phyloP scores from a whole-genome alignment of 192 early-diverging fungal species.

The Coemansia sp. region DNA sequence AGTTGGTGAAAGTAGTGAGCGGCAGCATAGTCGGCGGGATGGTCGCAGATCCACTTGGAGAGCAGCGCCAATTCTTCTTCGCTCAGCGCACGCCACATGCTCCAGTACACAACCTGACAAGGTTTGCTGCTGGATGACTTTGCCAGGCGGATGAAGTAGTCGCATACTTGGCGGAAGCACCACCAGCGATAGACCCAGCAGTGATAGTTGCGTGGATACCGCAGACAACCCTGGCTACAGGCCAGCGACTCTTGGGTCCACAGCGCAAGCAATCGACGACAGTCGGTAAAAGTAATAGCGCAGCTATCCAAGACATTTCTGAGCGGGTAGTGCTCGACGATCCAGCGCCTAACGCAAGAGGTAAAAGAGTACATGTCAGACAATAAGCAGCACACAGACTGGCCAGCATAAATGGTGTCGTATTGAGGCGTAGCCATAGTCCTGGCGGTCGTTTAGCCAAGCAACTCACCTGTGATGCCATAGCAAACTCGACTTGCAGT shows the following conservation, averaged over 20 bases:
- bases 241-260: slow-evolving; percentile 21
- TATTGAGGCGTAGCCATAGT: background rate
- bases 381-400: background rate
- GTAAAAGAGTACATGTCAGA: background rate
- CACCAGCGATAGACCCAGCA: slow-evolving; percentile 57
- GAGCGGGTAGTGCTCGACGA: slow-evolving; percentile 4
- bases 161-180: slow-evolving; percentile 7
- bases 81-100: background rate
- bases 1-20: slow-evolving; percentile 42
- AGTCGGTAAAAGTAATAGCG: background rate
- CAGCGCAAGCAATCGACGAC: slow-evolving; percentile 2
- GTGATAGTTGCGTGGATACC: slow-evolving; percentile 51
- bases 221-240: slow-evolving; percentile 20
- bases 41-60: slow-evolving; percentile 22
- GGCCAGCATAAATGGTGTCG: background rate
- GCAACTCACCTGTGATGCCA: slow-evolving; percentile 47
- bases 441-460: background rate
- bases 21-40: slow-evolving; percentile 52
- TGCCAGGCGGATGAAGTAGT: background rate
- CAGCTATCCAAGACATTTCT: background rate
- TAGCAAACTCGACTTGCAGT: slow-evolving; percentile 36
- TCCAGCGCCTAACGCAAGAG: slow-evolving; percentile 25
- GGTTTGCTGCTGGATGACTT: background rate
- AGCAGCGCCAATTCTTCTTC: background rate
- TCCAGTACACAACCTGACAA: background rate